Base-by-base conservation (phyloP, 1,284 basidiomycete species). In the Ustilago lituana region DNA sequence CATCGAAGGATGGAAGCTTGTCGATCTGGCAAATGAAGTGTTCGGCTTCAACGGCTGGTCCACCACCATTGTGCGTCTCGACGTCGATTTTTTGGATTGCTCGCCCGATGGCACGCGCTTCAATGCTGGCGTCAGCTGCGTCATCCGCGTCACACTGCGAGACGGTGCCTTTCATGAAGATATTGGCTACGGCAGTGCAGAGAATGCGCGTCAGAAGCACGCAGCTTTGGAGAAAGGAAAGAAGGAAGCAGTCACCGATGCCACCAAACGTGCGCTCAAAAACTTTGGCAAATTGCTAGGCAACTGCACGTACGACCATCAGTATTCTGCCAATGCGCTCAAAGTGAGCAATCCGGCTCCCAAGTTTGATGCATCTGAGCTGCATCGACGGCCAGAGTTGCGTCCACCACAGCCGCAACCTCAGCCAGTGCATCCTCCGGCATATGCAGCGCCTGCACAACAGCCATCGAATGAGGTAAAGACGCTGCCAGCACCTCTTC, bases 31-130 rank as follows among this genome's bases (percentile, higher is more conserved):
- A 1, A 98, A 98, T 82, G 94, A 98, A 76, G 91, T 98, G 32
- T 98, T 98, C 84, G 95, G 95, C 1, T 97, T 94, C 85, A 94
- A 98, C 69, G 96, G 96, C 10, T 98, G 95, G 95, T 93, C 90
- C 49, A 92, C 93, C 2, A 91, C 85, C 52, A 87, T 98, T 45
- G 87, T 91, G 53, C 90, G 84, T 46, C 83, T 97, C 37, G 89
- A 89, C 15, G 91, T 90, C 5, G 86, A 88, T 74, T 88, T 84
- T 77, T 53, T 80, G 10, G 78, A 80, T 38, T 63, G 60, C 64
- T 88, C 92, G 61, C 86, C 87, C 10, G 85, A 84, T 14, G 83
- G 84, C 55, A 84, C 89, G 63, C 91, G 86, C 77, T 74, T 64
- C 63, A 90, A 85, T 50, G 87, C 92, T 36, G 92, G 93, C 0